Base-by-base conservation (phyloP, 768 basidiomycete species). In the Gymnopilus junonius region DNA sequence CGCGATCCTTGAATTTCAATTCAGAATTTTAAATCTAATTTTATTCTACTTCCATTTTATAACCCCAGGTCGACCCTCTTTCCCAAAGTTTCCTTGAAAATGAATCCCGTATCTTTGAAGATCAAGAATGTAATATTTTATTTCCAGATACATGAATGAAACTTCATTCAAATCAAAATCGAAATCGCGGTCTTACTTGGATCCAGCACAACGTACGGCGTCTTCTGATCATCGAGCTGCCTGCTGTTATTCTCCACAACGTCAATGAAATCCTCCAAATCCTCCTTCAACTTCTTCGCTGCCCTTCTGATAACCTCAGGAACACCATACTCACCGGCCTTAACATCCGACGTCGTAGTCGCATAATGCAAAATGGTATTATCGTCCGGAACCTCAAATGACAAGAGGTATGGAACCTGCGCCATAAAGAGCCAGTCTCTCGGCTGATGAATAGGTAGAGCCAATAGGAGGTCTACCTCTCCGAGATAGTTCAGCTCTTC, bases 151-250 rank as follows among this genome's bases (percentile, higher is more conserved):
- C n/a, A n/a, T n/a, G n/a, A n/a, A n/a, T n/a, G n/a, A n/a, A n/a
- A n/a, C n/a, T n/a, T n/a, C n/a, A n/a, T n/a, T 65, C 58, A 74
- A 45, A 74, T 74, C 27, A 74, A 59, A 50, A 76, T 75, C 1
- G 74, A 71, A 35, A 67, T 67, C 14, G 74, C 73, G 20, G 70
- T 71, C 27, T 39, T 54, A 10, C 59, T 61, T 5, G 75, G 75
- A 61, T 74, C 69, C 64, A 76, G 42, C 17, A 76, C 75, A 35
- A 59, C 42, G 43, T 76, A 76, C 11, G 70, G 70, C 10, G 71
- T 74, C 56, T 63, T 62, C 58, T 76, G 71, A 51, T 76, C 75
- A 65, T 74, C 75, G 14, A 76, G 62, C 55, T 72, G 65, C 21
- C 56, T 42, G 29, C 70, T 74, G 42, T 67, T 56, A 53, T 56